Conservation (phyloP, 1,284 basidiomycete genomes). For the Boletus sp. region DNA sequence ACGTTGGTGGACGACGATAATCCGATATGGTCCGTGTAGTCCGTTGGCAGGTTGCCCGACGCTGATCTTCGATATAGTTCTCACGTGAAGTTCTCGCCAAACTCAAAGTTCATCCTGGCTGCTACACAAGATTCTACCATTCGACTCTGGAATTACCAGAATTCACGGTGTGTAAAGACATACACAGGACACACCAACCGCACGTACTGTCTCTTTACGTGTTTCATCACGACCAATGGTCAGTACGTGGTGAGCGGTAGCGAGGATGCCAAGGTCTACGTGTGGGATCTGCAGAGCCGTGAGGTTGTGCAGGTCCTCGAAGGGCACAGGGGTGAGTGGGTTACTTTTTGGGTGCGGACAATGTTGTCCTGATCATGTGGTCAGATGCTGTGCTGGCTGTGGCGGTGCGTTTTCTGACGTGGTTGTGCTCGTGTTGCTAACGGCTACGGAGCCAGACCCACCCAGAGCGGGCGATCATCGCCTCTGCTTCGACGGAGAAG, state of each 20-base stretch:
- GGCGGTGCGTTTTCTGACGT: conserved; percentile 47
- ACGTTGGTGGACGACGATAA: conserved; percentile 96
- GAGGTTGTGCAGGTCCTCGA: conserved; percentile 71
- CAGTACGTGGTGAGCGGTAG: conserved; percentile 82
- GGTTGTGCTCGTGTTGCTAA: conserved; percentile 6
- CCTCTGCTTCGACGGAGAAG: conserved; percentile 81
- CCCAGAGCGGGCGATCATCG: conserved; percentile 68
- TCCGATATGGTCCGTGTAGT: conserved; percentile 70
- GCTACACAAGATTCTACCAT: conserved; percentile 91
- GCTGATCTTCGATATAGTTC: conserved; percentile 47
- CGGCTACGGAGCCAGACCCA: conserved; percentile 50
- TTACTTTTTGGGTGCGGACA: neutral
- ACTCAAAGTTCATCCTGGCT: conserved; percentile 83
- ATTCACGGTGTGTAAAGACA: conserved; percentile 90
- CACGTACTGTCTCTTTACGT: conserved; percentile 69
- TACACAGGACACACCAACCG: conserved; percentile 81
- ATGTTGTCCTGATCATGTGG: conserved; percentile 5
- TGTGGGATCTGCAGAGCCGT: conserved; percentile 90
- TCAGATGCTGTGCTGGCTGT: conserved; percentile 72
- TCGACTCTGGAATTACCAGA: conserved; percentile 91
- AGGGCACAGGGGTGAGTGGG: conserved; percentile 69
- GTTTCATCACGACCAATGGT: conserved; percentile 53
- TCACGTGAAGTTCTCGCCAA: conserved; percentile 86
- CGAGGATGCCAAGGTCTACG: conserved; percentile 83
- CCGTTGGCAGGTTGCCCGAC: conserved; percentile 1